Percentiles rank a stretch among this genome's conserved stretches.
Conservation (phyloP, 192 early-diverging fungal genomes). For the Geranomyces michiganensis region DNA sequence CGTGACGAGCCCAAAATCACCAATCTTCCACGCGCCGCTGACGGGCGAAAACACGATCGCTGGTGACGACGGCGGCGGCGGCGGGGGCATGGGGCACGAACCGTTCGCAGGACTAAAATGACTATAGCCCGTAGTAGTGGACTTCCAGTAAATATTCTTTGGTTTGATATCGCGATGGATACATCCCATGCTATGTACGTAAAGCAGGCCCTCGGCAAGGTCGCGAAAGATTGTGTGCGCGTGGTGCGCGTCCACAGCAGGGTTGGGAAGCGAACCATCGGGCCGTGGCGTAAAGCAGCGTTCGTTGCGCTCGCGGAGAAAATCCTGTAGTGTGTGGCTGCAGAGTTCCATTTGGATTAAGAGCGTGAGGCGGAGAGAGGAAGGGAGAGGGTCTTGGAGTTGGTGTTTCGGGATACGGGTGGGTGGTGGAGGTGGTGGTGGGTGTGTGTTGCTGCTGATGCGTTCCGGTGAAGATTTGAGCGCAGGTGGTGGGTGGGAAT, state of each 20-base stretch:
- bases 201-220: constrained; percentile 76
- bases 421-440: not conserved
- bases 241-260: constrained; percentile 49
- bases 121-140: not conserved
- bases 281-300: not conserved
- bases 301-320: constrained; percentile 49
- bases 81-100: constrained; percentile 13
- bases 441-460: no score
- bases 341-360: constrained; percentile 86
- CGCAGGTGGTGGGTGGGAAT: constrained; percentile 3
- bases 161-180: constrained; percentile 69
- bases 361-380: constrained; percentile 37
- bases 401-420: not conserved
- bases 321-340: constrained; percentile 55
- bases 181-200: constrained; percentile 71
- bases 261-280: not conserved
- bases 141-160: constrained; percentile 52
- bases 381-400: not conserved
- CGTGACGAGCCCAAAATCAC: constrained; percentile 96
- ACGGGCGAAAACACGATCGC: not conserved
- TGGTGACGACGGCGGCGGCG: no score
- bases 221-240: constrained; percentile 68
- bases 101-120: not conserved
- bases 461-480: not conserved
- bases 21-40: constrained; percentile 77